phyloP scores from a whole-genome alignment of 148 eudicot genomes.

The Silene conica region DNA sequence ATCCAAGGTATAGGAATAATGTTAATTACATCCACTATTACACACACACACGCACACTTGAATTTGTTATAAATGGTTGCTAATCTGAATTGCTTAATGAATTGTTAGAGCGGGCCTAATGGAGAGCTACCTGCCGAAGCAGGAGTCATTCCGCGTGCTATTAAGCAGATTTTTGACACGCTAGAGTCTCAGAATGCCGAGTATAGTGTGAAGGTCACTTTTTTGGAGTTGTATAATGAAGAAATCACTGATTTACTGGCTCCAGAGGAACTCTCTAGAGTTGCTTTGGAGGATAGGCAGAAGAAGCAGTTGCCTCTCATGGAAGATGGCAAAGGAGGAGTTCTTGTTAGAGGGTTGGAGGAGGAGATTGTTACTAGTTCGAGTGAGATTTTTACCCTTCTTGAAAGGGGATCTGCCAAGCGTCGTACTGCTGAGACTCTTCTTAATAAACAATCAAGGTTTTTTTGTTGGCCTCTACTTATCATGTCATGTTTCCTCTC shows the following conservation, averaged over 20 bases:
- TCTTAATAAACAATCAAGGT: constrained; percentile 92
- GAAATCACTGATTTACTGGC: constrained; percentile 97
- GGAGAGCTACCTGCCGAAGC: constrained; percentile 90
- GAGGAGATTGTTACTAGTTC: constrained; percentile 96
- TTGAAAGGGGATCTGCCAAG: constrained; percentile 92
- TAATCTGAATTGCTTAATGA: not conserved
- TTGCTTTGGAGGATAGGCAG: constrained; percentile 69
- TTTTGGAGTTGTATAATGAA: constrained; percentile 90
- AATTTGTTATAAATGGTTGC: too few species aligned
- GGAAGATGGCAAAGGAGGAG: constrained; percentile 99
- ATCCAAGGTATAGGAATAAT: constrained; percentile 49
- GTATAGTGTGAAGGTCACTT: constrained; percentile 93
- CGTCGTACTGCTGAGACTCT: constrained; percentile 96
- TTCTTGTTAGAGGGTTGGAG: constrained; percentile 84
- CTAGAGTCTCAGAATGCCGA: constrained; percentile 91
- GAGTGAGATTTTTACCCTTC: constrained; percentile 78
- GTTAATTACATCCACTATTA: too few species aligned
- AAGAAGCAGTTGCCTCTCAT: constrained; percentile 82
- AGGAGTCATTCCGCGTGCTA: constrained; percentile 95
- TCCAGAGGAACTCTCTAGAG: constrained; percentile 76
- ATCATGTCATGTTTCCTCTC: not conserved
- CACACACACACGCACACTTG: too few species aligned
- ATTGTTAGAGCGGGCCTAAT: constrained; percentile 61
- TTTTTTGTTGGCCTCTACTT: not conserved
- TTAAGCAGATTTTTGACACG: constrained; percentile 89